Evolutionary conservation across 1,284 basidiomycete genomes (phyloP), one percentile per base, ranked within the genome.

Genomic region (Cryptococcus maquisensis): DNA sequence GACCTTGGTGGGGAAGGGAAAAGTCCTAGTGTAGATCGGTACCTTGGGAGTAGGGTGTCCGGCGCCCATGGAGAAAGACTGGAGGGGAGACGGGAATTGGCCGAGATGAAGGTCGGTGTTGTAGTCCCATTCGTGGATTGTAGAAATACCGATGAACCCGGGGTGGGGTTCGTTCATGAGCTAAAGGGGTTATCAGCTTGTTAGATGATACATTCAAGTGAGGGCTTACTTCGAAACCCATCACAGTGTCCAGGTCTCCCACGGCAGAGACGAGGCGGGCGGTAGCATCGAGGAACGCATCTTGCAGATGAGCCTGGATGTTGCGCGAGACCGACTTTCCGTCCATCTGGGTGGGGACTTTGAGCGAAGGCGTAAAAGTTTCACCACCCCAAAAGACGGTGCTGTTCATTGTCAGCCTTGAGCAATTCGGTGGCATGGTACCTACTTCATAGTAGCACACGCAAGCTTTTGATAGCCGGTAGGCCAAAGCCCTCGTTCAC

Each of bases 91-190:
- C 16, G 90, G 90, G 67, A 87, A 84, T 70, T 86, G 81, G 15
- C 86, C 85, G 26, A 97, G 81, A 66, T 97, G 92, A 6, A 98
- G 82, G 68, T 98, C 93, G 10, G 93, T 96, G 60, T 90, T 92
- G 75, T 96, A 93, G 73, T 97, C 74, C 77, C 90, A 98, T 32
- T 79, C 79, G 65, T 97, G 85, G 49, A 97, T 81, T 3, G 90
- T 90, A 40, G 84, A 80, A 3, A 95, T 78, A 54, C 87, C 84
- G 57, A 96, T 84, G 68, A 93, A 96, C 23, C 95, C 96, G 66
- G 87, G 81, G 76, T 98, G 94, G 0, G 95, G 95, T 74, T 98
- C 95, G 67, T 98, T 98, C 83, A 97, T 87, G 71, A 90, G 82
- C 88, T 91, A 56, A 20, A 26, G 21, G 28, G 28, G 10, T 8